Base-by-base conservation (phyloP, 495 filamentous ascomycete genomes). In the Xylaria intraflava region DNA sequence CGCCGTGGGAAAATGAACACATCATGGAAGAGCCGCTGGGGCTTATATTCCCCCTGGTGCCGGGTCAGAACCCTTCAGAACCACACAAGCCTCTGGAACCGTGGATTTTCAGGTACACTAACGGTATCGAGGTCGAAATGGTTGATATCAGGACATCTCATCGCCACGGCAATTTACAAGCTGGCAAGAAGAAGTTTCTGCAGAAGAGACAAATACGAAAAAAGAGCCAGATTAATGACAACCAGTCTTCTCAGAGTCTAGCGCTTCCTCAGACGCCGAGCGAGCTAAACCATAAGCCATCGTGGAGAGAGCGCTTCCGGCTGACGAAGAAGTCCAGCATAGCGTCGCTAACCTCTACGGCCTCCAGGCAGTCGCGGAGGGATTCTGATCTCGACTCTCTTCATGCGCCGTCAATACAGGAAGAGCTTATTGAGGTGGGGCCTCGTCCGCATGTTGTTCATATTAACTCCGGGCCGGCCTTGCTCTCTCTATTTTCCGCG, bases 121-220 rank as follows among this genome's bases (percentile, higher is more conserved):
- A 55, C 22, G 52, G 52, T 16, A 55, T 55, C 16, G 52, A 48
- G 22, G 31, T 55, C 22, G 52, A 55, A 31, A 55, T 55, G 45
- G 52, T 55, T 2, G 52, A 55, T 19, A 41, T 55, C 31, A 39
- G 52, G 52, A 26, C 52, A 20, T 48, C 52, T 7, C 52, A 55
- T 49, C 52, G 52, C 27, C 52, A 55, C 6, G 52, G 52, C 9
- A 55, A 55, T 17, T 20, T 55, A 27, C 52, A 55, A 42, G 36
- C 51, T 16, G 24, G 33, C 12, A 46, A 47, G 35, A 49, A 55
- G 52, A 55, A 24, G 10, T 6, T 40, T 7, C 3, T 55, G 8
- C 44, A 31, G 27, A 49, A 43, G 45, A 19, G 52, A 19, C 3
- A 29, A 11, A 47, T 30, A 6, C 50, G 50, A 12, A 45, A 33